Percentiles rank a stretch among this genome's conserved stretches.
Conservation (phyloP, 352 stramenopile genomes). For the Pythium phragmiticola region DNA sequence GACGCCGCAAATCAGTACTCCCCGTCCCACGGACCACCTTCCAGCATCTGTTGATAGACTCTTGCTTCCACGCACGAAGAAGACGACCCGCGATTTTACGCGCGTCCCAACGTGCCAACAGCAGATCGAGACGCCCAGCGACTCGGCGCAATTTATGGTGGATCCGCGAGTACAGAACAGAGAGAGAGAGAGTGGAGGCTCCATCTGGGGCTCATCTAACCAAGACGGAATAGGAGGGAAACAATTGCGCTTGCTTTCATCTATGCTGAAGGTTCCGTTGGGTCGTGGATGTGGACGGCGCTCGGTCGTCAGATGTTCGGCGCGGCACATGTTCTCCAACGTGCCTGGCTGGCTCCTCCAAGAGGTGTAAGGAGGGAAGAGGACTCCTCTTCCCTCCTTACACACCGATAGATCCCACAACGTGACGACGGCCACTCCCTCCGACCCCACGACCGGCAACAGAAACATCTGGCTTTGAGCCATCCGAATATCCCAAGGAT, state of each 20-base stretch:
- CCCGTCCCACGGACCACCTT: background rate
- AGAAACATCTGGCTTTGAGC: constrained; percentile 22
- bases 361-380: too few species aligned
- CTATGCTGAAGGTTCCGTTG: too few species aligned
- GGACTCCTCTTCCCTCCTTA: background rate
- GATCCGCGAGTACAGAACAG: background rate
- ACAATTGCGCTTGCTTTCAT: background rate
- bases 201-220: constrained; percentile 3
- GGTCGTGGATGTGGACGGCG: background rate
- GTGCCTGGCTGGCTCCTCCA: constrained; percentile 15
- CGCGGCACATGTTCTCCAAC: constrained; percentile 18
- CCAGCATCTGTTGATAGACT: background rate
- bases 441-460: constrained; percentile 15
- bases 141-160: too few species aligned
- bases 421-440: constrained; percentile 16
- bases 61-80: background rate
- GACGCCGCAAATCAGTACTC: background rate
- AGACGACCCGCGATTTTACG: background rate
- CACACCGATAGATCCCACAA: constrained; percentile 10
- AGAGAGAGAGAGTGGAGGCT: background rate
- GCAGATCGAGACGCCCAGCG: background rate
- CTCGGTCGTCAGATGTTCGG: constrained; percentile 24
- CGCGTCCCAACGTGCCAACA: background rate
- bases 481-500: constrained; percentile 17
- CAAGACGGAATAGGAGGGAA: background rate